Conservation (phyloP, 2,329 filamentous ascomycete genomes). For the Camillea tinctor region DNA sequence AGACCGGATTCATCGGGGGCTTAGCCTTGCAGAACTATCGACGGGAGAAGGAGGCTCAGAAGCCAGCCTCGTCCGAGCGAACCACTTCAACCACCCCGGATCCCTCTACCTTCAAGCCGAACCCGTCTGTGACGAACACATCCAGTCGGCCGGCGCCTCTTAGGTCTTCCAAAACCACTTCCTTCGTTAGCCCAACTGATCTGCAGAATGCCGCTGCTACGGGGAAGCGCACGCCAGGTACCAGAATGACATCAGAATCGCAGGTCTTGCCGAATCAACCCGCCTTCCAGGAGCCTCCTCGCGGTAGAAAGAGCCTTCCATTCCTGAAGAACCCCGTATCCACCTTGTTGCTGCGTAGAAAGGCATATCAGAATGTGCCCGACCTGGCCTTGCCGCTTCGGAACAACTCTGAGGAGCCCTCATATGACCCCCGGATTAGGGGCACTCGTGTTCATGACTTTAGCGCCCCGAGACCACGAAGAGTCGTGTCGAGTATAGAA, state of each 20-base stretch:
- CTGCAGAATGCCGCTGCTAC: constrained; percentile 38
- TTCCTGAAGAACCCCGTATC: constrained; percentile 62
- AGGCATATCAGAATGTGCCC: constrained; percentile 48
- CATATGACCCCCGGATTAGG: constrained; percentile 62
- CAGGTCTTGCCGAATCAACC: constrained; percentile 30
- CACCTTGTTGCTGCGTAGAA: constrained; percentile 56
- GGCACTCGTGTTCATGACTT: constrained; percentile 66
- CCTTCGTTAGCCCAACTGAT: constrained; percentile 51
- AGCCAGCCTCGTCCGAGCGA: constrained; percentile 19
- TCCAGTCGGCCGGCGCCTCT: constrained; percentile 24
- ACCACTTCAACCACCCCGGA: constrained; percentile 15
- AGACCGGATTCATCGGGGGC: constrained; percentile 54
- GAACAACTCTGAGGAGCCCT: constrained; percentile 42
- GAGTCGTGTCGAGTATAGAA: constrained; percentile 34
- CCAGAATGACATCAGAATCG: constrained; percentile 40
- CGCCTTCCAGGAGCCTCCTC: constrained; percentile 39
- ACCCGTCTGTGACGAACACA: constrained; percentile 34
- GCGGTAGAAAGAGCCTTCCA: constrained; percentile 53
- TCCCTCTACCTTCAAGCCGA: constrained; percentile 14
- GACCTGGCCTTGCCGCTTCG: constrained; percentile 44
- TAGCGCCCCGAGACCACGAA: constrained; percentile 56
- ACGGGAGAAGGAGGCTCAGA: constrained; percentile 34
- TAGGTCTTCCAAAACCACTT: constrained; percentile 35
- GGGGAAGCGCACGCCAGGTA: constrained; percentile 44
- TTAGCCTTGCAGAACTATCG: constrained; percentile 52